Base-by-base conservation (phyloP, 2,329 filamentous ascomycete species). In the Cladosporium sp. region DNA sequence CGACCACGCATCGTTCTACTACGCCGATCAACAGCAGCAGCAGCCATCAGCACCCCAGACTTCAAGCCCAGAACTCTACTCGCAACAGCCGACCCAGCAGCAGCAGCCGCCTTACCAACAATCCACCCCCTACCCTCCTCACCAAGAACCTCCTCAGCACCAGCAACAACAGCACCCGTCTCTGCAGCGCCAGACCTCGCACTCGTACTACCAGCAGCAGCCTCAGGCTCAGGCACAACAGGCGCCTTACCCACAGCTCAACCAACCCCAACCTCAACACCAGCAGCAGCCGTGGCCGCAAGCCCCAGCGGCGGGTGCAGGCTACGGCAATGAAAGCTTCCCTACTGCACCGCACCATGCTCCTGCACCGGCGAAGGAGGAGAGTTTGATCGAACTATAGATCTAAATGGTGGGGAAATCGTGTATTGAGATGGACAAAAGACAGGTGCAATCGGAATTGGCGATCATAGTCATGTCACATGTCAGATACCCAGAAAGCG, bases 1-100 rank as follows among this genome's bases (percentile, higher is more conserved):
- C 15, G 84, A 88, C 58, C 77, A 82, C 1, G 82, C 77, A 58
- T 76, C 80, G 10, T 78, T 79, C 9, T 86, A 83, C 65, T 88
- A 87, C 69, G 84, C 83, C 65, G 78, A 74, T 62, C 72, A 70
- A 53, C 68, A 66, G 13, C 58, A 65, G 37, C 59, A 60, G 24
- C 52, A 47, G 20, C 52, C 52, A 13, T 47, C 52, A 37, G 40
- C 28, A 15, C 72, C 69, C 39, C 68, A 61, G 17, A 61, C 64
- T 12, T 62, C 64, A 10, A 68, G 66, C 58, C 68, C 70, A 17
- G 65, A 67, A 24, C 64, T 64, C 50, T 69, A 71, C 48, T 68
- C 68, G 28, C 72, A 73, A 47, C 71, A 68, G 34, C 70, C 69
- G 8, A 68, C 63, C 1, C 65, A 66, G 40, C 64, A 67, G 52